Evolutionary conservation across 1,284 basidiomycete genomes (phyloP), one percentile per base, ranked within the genome.

Genomic region (Coniferiporia sulphurascens): DNA sequence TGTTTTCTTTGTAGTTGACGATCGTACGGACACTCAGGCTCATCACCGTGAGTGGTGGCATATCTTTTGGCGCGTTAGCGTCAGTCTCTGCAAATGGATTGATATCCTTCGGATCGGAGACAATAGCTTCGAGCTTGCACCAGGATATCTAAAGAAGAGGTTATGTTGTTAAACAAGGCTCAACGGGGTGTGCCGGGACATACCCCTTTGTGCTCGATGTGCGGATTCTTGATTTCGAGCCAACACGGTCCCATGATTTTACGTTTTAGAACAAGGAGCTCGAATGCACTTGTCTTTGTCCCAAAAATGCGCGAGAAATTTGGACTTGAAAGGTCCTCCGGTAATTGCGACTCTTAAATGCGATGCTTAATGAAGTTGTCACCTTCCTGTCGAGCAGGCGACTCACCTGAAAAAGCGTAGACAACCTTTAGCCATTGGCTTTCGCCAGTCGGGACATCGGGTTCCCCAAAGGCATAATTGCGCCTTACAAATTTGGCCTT

Each of bases 171-270:
- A 52, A 52, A 62, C 45, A 34, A 17, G 45, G 44, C 13, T 34
- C 44, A 50, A 7, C 27, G 15, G 36, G n/a, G 9, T 45, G 48
- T n/a, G 53, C 27, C n/a, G 21, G 6, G 4, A 74, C 87, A 58
- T 70, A 93, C 91, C 8, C 89, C 87, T 72, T 91, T 89, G 67
- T 86, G 74, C 57, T 89, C 87, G 19, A 93, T 74, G 49, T 82
- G 74, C 10, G 87, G 85, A 22, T 87, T 82, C 71, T 89, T 87
- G 64, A 99, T 82, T 61, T 89, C 83, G 53, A 99, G 78, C 97
- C 96, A 99, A 71, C 97, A 99, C 0, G 97, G 95, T 2, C 97
- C 97, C 93, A 98, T 98, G 64, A 99, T 98, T 74, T 94, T 95
- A 41, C 95, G 85, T 74, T 98, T 98, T 57, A 99, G 68, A 1